Base-by-base conservation (phyloP, 257 asterid genomes). In the Catharanthus roseus region DNA sequence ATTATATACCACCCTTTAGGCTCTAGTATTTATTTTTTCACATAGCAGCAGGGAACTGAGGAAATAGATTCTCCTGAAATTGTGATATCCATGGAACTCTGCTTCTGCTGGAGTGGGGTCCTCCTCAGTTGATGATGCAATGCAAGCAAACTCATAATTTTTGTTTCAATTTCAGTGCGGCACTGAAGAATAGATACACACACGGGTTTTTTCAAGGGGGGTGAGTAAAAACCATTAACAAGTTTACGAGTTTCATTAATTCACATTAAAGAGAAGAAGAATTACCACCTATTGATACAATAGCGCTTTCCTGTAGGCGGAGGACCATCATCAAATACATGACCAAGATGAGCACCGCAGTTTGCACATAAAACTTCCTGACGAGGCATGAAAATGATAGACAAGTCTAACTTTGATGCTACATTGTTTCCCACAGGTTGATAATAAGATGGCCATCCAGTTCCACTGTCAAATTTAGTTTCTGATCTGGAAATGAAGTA, bases 261-360 rank as follows among this genome's bases (percentile, higher is more conserved):
- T 26, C 9, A 39, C 33, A 65, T 42, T 1, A 21, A 60, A 73
- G 38, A 38, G 49, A 68, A 60, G 28, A n/a, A 10, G 13, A n/a
- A n/a, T n/a, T n/a, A n/a, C n/a, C 75, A 92, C 98, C 98, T 90
- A 78, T 93, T 93, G 78, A 93, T 93, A 65, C 98, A 93, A 57
- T 84, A 86, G 72, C 98, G 93, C 72, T 93, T 82, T 70, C 95
- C 93, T 0, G 98, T 93, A 44, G 98, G 98, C 1, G 82, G 88
- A 29, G 97, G 98, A 24, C 98, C 98, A 70, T 90, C 98, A 33
- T 89, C 92, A 64, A 93, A 90, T 13, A 89, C 81, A 55, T 93
- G 98, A 55, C 98, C 98, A 38, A 93, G 96, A 86, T 89, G 98
- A 75, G 98, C 98, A 72, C 88, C 95, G 28, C 98, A 93, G 36